Evolutionary conservation across 2,329 filamentous ascomycete species (phyloP).

Genomic region (Colletotrichum sp.): DNA sequence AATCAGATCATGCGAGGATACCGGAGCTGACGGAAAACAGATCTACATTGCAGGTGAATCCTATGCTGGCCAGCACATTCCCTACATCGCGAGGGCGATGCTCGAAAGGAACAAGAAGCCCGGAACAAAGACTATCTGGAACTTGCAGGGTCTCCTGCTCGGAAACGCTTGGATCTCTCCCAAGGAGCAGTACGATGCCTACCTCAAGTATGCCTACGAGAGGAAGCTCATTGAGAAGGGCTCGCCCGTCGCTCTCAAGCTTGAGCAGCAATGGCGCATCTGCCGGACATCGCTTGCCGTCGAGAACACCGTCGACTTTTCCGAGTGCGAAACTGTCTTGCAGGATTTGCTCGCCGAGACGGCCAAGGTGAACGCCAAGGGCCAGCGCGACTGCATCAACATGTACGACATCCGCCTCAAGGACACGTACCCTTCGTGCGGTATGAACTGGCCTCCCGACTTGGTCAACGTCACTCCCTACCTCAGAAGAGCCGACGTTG

Average conservation of each 20-base stretch:
- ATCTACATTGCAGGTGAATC: slow-evolving; percentile 96
- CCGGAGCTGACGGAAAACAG: slow-evolving; percentile 47
- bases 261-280: slow-evolving; percentile 71
- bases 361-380: slow-evolving; percentile 49
- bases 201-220: slow-evolving; percentile 81
- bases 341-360: slow-evolving; percentile 73
- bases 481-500: slow-evolving; percentile 80
- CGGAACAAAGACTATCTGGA: slow-evolving; percentile 64
- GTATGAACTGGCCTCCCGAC: slow-evolving; percentile 98
- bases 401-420: slow-evolving; percentile 95
- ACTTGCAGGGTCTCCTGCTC: slow-evolving; percentile 83
- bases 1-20: background rate
- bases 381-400: slow-evolving; percentile 74
- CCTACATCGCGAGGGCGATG: slow-evolving; percentile 92
- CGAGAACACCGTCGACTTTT: slow-evolving; percentile 65
- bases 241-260: slow-evolving; percentile 63
- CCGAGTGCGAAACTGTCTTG: slow-evolving; percentile 78
- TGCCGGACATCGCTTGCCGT: slow-evolving; percentile 68
- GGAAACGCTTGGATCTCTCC: slow-evolving; percentile 98
- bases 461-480: slow-evolving; percentile 79
- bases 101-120: slow-evolving; percentile 81
- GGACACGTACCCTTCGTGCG: slow-evolving; percentile 82
- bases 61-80: slow-evolving; percentile 95
- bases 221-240: slow-evolving; percentile 73
- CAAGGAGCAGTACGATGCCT: slow-evolving; percentile 85